Base-by-base conservation (phyloP, 163 green algal genomes). In the Volvox carteri region DNA sequence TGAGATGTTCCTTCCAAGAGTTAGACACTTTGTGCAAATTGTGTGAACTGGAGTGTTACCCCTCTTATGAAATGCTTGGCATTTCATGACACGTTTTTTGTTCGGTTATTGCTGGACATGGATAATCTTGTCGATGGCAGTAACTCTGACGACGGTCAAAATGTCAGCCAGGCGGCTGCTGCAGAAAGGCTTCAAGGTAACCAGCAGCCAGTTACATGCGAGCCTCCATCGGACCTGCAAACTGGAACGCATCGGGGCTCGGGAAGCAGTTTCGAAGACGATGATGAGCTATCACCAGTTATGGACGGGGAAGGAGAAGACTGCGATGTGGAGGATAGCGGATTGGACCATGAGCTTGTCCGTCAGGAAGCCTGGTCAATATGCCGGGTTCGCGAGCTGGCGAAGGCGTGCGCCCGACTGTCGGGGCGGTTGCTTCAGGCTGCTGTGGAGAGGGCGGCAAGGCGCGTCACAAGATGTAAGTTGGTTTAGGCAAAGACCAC, bases 371-470 rank as follows among this genome's bases (percentile, higher is more conserved):
- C 79, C 1, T 42, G 56, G 7, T 7, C 46, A 7, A 87, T 87
- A 1, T 67, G 42, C 25, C 81, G 75, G 65, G 65, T 73, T 19
- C 81, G 81, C n/a, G 81, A 87, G 33, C 65, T 88, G 6, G 67
- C 83, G 4, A 88, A 74, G 39, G 67, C 68, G 5, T 88, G 83
- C 68, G 83, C 83, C 25, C 83, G 83, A 11, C 48, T 78, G 23
- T 67, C 50, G 37, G 83, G 83, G 2, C 68, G 28, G 6, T 58
- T 35, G 68, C 25, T 88, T 37, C n/a, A 25, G 4, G 18, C 35
- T 1, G 68, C 83, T 33, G 35, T 81, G 83, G 68, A 88, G 19
- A 58, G n/a, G 68, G 68, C 68, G 6, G 46, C 83, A 30, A 37
- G 46, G 37, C 68, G 83, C 14, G 18, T 88, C 19, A 23, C 83